Percentiles rank a stretch among this genome's conserved stretches.
phyloP scores from a whole-genome alignment of 306 rosid species.

The Sesbania bispinosa region DNA sequence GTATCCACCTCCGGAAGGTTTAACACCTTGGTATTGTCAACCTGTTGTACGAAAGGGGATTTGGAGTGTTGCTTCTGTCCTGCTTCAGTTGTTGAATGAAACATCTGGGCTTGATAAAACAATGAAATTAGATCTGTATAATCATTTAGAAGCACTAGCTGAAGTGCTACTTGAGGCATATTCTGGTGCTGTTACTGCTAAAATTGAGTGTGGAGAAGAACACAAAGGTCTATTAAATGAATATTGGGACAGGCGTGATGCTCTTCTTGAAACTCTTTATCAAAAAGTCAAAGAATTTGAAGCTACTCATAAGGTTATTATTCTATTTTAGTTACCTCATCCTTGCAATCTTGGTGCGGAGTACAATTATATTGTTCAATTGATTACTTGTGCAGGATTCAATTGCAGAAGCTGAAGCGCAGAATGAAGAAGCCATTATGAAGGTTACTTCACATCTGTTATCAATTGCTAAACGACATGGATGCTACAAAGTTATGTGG shows the following conservation, averaged over 20 bases:
- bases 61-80: constrained; percentile 70
- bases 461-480: constrained; percentile 81
- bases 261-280: constrained; percentile 71
- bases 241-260: constrained; percentile 86
- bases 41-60: constrained; percentile 74
- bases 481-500: constrained; percentile 83
- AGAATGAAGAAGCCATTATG: constrained; percentile 47
- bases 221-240: constrained; percentile 74
- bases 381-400: constrained; percentile 52
- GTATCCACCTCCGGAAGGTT: constrained; percentile 95
- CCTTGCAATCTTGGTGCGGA: constrained; percentile 23
- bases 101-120: constrained; percentile 57
- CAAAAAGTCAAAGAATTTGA: constrained; percentile 55
- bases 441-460: constrained; percentile 60
- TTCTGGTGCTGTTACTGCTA: constrained; percentile 86
- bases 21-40: constrained; percentile 93
- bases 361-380: constrained; percentile 28
- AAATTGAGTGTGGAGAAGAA: constrained; percentile 72
- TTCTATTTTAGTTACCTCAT: constrained; percentile 17
- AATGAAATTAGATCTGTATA: constrained; percentile 60
- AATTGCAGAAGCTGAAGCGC: constrained; percentile 48
- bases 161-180: constrained; percentile 88
- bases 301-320: constrained; percentile 59
- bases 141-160: constrained; percentile 65
- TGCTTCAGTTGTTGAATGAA: constrained; percentile 74